Percentiles rank a stretch among this genome's conserved stretches.
Conservation (phyloP, 2,329 filamentous ascomycete genomes). For the Diaporthe sp. region DNA sequence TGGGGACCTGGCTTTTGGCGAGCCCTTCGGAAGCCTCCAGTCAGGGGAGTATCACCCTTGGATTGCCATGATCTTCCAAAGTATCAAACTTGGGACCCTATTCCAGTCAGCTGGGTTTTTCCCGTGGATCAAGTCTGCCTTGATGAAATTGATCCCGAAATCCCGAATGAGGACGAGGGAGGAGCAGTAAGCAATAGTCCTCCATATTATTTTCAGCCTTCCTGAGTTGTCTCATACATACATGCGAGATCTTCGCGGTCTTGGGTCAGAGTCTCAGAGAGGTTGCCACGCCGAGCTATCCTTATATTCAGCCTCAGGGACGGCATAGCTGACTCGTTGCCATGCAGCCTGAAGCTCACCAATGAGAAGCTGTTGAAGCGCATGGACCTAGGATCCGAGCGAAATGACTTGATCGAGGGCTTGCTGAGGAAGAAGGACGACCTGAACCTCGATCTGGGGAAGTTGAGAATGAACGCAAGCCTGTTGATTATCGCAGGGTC, state of each 20-base stretch:
- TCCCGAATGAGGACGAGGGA: conserved; percentile 9
- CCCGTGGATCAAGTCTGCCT: conserved; percentile 11
- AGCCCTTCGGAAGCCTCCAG: conserved; percentile 40
- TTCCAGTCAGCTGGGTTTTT: conserved; percentile 15
- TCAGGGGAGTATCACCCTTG: conserved; percentile 37
- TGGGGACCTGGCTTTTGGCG: conserved; percentile 40
- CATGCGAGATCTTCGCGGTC: not conserved
- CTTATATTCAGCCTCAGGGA: no score
- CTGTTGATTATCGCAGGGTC: conserved; percentile 36
- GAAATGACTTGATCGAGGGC: conserved; percentile 39
- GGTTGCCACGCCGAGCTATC: not conserved
- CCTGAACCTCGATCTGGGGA: not conserved
- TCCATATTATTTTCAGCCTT: no score
- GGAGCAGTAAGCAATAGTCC: conserved; percentile 3
- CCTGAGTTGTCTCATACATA: not conserved
- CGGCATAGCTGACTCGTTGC: not conserved
- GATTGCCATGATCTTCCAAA: conserved; percentile 40
- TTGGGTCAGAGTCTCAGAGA: not conserved
- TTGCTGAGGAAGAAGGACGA: conserved; percentile 36
- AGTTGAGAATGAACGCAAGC: not conserved
- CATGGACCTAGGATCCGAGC: conserved; percentile 30
- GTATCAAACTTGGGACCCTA: conserved; percentile 29
- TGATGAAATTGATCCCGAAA: conserved; percentile 23
- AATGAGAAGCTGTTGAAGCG: conserved; percentile 38
- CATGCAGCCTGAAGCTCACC: conserved; percentile 21